phyloP scores from a whole-genome alignment of 2,329 filamentous ascomycete species.

The Colletotrichum shisoi region DNA sequence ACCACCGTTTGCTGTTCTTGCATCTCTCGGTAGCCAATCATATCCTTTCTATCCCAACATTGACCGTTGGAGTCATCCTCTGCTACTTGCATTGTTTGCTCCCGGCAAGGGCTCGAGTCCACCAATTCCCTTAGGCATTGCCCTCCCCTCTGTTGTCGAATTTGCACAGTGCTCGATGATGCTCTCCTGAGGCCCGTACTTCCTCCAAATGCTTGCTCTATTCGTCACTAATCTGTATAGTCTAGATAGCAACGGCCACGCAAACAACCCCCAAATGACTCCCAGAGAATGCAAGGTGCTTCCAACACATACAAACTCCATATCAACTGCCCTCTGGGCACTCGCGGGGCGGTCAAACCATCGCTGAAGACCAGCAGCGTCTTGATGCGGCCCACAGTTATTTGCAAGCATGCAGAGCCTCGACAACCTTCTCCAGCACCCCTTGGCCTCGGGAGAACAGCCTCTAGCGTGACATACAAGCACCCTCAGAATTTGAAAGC shows the following conservation, averaged over 20 bases:
- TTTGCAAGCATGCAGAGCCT: background rate
- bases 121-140: background rate
- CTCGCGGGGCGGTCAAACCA: background rate
- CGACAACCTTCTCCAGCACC: background rate
- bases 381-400: background rate
- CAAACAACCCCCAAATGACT: background rate
- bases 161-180: background rate
- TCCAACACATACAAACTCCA: background rate
- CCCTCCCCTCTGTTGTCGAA: no score
- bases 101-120: background rate
- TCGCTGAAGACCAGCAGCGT: slow-evolving; percentile 22
- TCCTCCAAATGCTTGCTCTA: background rate
- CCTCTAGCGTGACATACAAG: background rate
- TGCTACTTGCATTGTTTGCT: slow-evolving; percentile 16
- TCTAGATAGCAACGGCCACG: background rate
- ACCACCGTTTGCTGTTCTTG: slow-evolving; percentile 29
- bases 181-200: background rate
- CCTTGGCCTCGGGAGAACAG: background rate
- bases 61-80: background rate
- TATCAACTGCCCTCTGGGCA: no score
- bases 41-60: background rate
- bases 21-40: slow-evolving; percentile 35
- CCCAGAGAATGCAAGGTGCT: background rate
- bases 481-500: background rate
- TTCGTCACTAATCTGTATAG: background rate